Conservation (phyloP, 805 yeast genomes). For the Candida xiaguanensis region DNA sequence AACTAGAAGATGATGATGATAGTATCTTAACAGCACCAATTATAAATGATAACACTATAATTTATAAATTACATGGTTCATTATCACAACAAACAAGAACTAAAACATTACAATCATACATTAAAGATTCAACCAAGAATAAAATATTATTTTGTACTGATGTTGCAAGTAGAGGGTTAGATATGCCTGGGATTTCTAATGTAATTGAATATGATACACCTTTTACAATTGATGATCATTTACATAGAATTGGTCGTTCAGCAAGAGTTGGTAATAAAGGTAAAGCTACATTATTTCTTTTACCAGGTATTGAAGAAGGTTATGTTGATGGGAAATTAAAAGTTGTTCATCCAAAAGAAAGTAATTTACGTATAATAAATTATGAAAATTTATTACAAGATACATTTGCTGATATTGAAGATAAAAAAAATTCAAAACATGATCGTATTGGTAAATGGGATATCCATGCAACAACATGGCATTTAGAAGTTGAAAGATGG, state of each 20-base stretch:
- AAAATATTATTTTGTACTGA: conserved; percentile 88
- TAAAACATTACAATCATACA: conserved; percentile 65
- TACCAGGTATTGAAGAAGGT: conserved; percentile 89
- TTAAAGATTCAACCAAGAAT: conserved; percentile 44
- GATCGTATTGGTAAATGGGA: conserved; percentile 68
- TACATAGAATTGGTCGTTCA: conserved; percentile 95
- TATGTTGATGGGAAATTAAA: conserved; percentile 55
- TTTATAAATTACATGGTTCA: conserved; percentile 84
- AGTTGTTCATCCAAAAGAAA: conserved; percentile 37
- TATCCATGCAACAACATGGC: conserved; percentile 94
- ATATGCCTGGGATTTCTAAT: conserved; percentile 78
- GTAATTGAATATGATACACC: conserved; percentile 96
- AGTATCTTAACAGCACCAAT: conserved; percentile 54
- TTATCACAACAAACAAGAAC: conserved; percentile 81
- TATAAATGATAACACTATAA: conserved; percentile 40
- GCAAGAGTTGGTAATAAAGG: conserved; percentile 96
- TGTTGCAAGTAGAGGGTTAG: conserved; percentile 96
- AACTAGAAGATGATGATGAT: conserved; percentile 20
- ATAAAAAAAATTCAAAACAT: conserved; percentile 27
- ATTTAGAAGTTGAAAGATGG: conserved; percentile 85
- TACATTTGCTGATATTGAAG: conserved; percentile 35
- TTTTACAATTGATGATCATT: conserved; percentile 87
- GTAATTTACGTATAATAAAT: conserved; percentile 28
- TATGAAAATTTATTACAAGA: conserved; percentile 30
- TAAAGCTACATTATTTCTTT: conserved; percentile 66